Evolutionary conservation across 345 rosid species (phyloP), one percentile per base, ranked within the genome.

Genomic region (Gossypium mustelinum): DNA sequence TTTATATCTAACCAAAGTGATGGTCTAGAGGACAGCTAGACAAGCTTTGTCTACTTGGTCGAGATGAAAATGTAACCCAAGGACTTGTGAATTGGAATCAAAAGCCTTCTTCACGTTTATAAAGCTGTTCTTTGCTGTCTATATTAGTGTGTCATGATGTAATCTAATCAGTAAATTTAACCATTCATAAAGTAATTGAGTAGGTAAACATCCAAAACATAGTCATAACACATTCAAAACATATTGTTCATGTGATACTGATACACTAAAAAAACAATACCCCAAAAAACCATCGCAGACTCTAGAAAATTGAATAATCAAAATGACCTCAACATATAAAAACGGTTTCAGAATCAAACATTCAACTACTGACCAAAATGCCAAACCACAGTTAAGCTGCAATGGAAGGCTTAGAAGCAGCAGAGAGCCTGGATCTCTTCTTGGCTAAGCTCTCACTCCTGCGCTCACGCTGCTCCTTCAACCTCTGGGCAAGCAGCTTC

Each of bases 371-470:
- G 45, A 59, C 65, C 76, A 72, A 59, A 70, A 43, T 14, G 71
- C 61, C 14, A 52, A 68, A 16, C 1, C 72, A 50, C 10, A 34
- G 71, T 82, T 89, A 92, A 7, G 92, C 90, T 11, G 83, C 84
- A 34, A 82, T 73, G 11, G 92, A 83, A 45, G 96, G 94, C 86
- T 89, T 92, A 8, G 94, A 88, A 62, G 94, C 86, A 76, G 90
- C 84, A 60, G 94, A 93, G 18, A 93, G 93, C 66, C 88, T 84
- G 43, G 97, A 93, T 74, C 98, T 88, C 86, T 80, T 93, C 90
- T 89, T 93, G 9, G 98, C 98, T 81, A 93, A 84, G 84, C 97
- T 93, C 84, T 93, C 94, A 66, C 98, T 93, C n/a, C 94, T 87
- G 55, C 90, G 91, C 29, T 88, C 97, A 2, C 97, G 81, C 81